These are phyloP conservation scores for Vitellaria paradoxa DNA, from an alignment of 179 eudicot genomes.

Conservation along the genomic window DNA sequence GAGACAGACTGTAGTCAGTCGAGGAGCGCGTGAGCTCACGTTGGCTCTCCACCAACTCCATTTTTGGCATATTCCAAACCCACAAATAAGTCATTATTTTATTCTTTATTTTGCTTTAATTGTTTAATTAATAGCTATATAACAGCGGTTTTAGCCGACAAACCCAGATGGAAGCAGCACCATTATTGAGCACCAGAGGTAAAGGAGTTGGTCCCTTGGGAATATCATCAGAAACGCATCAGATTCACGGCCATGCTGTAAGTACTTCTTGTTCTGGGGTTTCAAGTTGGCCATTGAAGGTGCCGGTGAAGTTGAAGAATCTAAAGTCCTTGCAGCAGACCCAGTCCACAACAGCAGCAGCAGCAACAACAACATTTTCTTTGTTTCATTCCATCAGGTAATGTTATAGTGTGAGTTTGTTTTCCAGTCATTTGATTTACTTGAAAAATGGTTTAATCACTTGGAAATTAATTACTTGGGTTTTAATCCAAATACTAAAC, in stretches of 20 bases:
- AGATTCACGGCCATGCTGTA: not conserved
- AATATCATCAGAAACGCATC: not conserved
- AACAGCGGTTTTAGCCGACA: not conserved
- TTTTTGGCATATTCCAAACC: not conserved
- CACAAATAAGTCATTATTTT: not conserved
- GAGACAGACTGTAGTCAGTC: not conserved
- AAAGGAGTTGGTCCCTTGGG: not conserved
- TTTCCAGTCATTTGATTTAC: not conserved
- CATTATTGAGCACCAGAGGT: not conserved
- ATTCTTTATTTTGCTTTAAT: not conserved
- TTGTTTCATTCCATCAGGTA: conserved; percentile 12
- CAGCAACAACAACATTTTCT: not conserved
- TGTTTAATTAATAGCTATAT: too few species aligned
- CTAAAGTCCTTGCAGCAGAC: not conserved
- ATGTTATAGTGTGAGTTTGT: not conserved
- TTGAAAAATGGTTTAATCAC: not conserved
- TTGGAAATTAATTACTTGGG: not conserved
- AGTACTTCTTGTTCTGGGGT: not conserved
- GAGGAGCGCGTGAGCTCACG: conserved; percentile 6
- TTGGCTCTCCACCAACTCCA: not conserved
- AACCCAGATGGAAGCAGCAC: not conserved
- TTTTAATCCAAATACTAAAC: not conserved
- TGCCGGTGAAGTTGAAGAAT: not conserved
- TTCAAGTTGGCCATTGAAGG: not conserved
- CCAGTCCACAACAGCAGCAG: not conserved